Conservation (phyloP, 441 rosid genomes). For the Syzygium malaccense region DNA sequence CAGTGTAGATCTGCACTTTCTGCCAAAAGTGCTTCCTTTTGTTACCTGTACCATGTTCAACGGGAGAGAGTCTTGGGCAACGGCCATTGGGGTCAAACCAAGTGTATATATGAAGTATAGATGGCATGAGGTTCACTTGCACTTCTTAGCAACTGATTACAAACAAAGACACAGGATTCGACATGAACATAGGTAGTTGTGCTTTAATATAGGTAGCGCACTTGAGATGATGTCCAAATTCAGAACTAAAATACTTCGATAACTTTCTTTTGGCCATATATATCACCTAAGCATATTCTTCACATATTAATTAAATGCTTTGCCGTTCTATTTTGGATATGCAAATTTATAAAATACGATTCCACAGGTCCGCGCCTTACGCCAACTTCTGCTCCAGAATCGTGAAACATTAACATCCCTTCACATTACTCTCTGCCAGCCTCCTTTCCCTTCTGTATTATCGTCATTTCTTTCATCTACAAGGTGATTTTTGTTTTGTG, state of each 20-base stretch:
- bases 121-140: background rate
- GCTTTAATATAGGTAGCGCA: background rate
- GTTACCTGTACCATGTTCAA: background rate
- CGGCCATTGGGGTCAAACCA: background rate
- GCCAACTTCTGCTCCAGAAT: conserved; percentile 62
- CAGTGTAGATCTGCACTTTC: background rate
- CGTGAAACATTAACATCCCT: conserved; percentile 54
- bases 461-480: conserved; percentile 48
- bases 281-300: background rate
- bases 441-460: conserved; percentile 43
- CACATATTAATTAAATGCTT: too few species aligned
- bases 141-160: background rate
- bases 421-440: conserved; percentile 65
- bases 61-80: background rate
- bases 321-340: background rate
- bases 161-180: background rate
- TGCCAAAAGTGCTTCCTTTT: background rate
- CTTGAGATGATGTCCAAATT: background rate
- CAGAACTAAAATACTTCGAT: too few species aligned
- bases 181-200: background rate
- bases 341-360: background rate
- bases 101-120: background rate
- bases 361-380: conserved; percentile 60
- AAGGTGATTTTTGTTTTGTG: conserved; percentile 33
- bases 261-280: too few species aligned